These are phyloP conservation scores for Uronychia setigera DNA, from an alignment of 73 alveolate genomes.

Conservation along the genomic window DNA sequence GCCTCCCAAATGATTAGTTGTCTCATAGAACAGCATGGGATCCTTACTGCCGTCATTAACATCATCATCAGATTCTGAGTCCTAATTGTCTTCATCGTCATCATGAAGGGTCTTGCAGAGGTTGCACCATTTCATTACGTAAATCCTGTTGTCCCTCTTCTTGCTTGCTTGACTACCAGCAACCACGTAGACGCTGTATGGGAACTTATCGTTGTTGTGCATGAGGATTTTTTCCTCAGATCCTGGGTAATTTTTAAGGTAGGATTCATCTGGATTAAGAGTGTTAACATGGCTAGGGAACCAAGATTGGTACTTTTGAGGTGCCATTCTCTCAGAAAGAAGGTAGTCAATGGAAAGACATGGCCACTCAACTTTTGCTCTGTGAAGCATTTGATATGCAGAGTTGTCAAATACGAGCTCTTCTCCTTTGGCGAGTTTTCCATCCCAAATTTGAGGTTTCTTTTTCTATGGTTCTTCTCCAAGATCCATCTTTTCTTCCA, in stretches of 20 bases:
- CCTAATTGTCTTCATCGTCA: conserved; percentile 57
- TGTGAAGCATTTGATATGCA: conserved; percentile 92
- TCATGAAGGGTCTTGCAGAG: conserved; percentile 70
- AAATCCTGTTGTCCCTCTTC: conserved; percentile 78
- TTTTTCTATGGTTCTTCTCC: neutral
- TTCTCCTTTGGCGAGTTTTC: conserved; percentile 76
- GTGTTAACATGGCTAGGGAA: conserved; percentile 46
- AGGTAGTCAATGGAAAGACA: conserved; percentile 86
- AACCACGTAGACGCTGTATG: conserved; percentile 82
- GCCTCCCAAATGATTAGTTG: conserved; percentile 76
- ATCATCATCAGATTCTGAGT: conserved; percentile 72
- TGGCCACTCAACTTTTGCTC: conserved; percentile 96
- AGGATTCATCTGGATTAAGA: conserved; percentile 34
- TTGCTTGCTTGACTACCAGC: conserved; percentile 90
- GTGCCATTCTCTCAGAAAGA: conserved; percentile 35
- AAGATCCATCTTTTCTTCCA: neutral
- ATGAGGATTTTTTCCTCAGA: conserved; percentile 46
- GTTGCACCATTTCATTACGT: conserved; percentile 90
- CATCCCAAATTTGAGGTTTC: conserved; percentile 31
- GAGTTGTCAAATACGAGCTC: conserved; percentile 85
- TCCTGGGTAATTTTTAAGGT: conserved; percentile 45
- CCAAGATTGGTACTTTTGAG: conserved; percentile 50
- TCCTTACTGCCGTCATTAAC: conserved; percentile 82
- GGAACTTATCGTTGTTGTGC: conserved; percentile 79
- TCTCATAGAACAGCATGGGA: conserved; percentile 82